Evolutionary conservation across 176 grass and related monocot species (phyloP), one percentile per base, ranked within the genome.

Genomic region (Juncus inflexus): DNA sequence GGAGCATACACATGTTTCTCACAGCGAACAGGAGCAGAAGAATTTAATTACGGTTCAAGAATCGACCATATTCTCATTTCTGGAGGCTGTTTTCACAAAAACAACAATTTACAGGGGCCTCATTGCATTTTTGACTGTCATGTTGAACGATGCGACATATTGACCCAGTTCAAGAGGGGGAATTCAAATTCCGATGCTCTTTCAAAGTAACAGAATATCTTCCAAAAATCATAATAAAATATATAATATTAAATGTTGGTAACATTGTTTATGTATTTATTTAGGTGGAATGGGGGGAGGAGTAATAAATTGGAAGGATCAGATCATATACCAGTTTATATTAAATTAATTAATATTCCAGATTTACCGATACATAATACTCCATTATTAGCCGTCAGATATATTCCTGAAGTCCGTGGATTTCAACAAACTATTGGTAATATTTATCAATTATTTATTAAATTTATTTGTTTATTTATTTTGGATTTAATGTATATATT

Each of bases 321-420:
- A 3, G 94, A 99, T 86, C 94, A 99, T 88, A 75, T 92, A 73
- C 94, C 94, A 71, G 85, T 99, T 77, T 92, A 80, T 86, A 72
- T 89, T 45, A 54, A 82, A 58, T 76, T 89, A 50, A 82, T 75
- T 69, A 77, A 83, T 68, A 68, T 90, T 66, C 80, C 94, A 66
- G 63, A 82, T 75, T 66, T 92, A 84, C 75, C 72, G 15, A 35
- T 78, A 61, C 94, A 99, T 74, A 89, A 64, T 67, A 82, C 78
- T 62, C 94, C 88, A n/a, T 52, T 77, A 65, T 74, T 80, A 76
- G 79, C 94, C 58, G 82, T 90, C 55, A 89, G 88, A 84, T 92
- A 92, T 84, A 14, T 91, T 73, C 94, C 94, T 81, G 94, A 97
- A 58, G 78, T 97, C 55, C 85, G 78, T 75, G 88, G 94, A 35